Evolutionary conservation across 129 eudicot species (phyloP).

Genomic region (Glebionis coronaria): DNA sequence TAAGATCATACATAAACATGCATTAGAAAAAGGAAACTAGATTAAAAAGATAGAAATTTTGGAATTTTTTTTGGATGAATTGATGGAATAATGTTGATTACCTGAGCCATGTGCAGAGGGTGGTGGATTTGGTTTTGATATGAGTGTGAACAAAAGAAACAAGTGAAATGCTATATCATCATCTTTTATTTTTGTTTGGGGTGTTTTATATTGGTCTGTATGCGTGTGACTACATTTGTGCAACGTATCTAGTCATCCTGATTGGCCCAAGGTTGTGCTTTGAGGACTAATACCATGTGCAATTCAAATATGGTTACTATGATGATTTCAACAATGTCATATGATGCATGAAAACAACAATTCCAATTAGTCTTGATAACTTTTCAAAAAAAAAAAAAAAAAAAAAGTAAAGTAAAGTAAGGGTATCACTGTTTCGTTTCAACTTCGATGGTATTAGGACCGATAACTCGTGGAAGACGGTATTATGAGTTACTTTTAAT

Average conservation of each 20-base stretch:
- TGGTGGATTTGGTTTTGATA: constrained; percentile 11
- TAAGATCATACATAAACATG: constrained; percentile 11
- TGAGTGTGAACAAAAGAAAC: constrained; percentile 28
- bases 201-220: constrained; percentile 30
- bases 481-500: no score
- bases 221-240: constrained; percentile 16
- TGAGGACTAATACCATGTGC: not conserved
- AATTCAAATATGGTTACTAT: constrained; percentile 6
- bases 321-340: not conserved
- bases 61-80: not conserved
- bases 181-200: constrained; percentile 14
- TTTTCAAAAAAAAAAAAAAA: no score
- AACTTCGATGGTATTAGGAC: no score
- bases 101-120: constrained; percentile 37
- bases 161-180: constrained; percentile 22
- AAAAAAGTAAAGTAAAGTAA: no score
- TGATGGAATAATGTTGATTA: constrained; percentile 16
- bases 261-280: not conserved
- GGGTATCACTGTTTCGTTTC: no score
- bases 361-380: not conserved
- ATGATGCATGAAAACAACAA: not conserved
- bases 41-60: no score
- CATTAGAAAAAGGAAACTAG: not conserved
- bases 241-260: constrained; percentile 31
- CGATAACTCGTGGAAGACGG: no score